These are phyloP conservation scores for Ochetophila trinervis DNA, from an alignment of 306 rosid species.

Conservation along the genomic window DNA sequence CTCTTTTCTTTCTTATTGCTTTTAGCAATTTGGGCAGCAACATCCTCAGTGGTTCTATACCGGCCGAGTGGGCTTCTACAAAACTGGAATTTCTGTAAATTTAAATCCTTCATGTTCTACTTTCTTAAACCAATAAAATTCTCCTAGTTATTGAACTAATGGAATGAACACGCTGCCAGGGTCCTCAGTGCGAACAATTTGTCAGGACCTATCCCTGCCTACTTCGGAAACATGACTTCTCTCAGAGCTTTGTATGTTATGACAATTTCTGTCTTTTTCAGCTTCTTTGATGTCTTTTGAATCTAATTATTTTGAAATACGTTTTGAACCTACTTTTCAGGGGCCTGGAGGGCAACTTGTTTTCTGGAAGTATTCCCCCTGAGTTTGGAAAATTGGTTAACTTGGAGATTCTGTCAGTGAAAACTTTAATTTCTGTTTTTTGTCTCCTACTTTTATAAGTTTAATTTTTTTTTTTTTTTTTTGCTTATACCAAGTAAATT, in stretches of 20 bases:
- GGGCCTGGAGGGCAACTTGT: conserved; percentile 25
- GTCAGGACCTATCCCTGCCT: conserved; percentile 31
- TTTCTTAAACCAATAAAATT: neutral
- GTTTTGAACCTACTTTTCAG: conserved; percentile 13
- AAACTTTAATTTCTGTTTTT: neutral
- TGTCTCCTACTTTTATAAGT: neutral
- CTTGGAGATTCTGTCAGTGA: conserved; percentile 23
- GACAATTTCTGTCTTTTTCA: neutral
- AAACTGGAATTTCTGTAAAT: conserved; percentile 30
- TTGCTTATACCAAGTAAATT: neutral
- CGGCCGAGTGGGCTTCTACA: conserved; percentile 25
- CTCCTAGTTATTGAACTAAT: neutral
- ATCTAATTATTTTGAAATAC: neutral
- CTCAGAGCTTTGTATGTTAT: conserved; percentile 25
- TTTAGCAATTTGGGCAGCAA: conserved; percentile 14
- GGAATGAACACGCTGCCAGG: neutral
- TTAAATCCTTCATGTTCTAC: neutral
- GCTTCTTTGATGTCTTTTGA: neutral
- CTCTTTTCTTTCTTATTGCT: neutral
- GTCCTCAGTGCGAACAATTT: conserved; percentile 28
- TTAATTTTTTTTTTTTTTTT: neutral
- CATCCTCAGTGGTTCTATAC: conserved; percentile 29
- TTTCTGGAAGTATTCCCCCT: conserved; percentile 24
- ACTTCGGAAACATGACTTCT: conserved; percentile 26
- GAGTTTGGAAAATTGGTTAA: conserved; percentile 30